A percentile compares a stretch with the other conserved stretches of the same genome.
These are phyloP conservation scores for Oemleria cerasiformis DNA, from an alignment of 306 rosid species.

Conservation along the genomic window DNA sequence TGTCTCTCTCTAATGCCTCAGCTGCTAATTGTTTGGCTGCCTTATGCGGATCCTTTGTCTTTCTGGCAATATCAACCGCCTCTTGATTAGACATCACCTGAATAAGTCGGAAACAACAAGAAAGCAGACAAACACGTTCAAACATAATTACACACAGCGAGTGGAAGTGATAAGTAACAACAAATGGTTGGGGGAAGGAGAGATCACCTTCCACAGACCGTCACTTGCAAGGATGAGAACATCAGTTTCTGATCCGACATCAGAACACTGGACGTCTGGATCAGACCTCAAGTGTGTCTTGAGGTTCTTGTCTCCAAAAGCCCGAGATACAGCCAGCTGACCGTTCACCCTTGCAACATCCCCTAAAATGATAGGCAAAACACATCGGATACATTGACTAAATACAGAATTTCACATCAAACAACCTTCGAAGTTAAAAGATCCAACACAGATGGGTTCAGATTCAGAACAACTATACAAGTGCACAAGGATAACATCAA, in stretches of 20 bases:
- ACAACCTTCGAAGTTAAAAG: background rate
- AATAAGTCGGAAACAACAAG: slow-evolving; percentile 24
- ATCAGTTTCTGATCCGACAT: slow-evolving; percentile 45
- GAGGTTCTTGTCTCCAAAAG: slow-evolving; percentile 93
- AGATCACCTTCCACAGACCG: slow-evolving; percentile 88
- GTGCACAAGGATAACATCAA: no score
- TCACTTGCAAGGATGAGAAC: slow-evolving; percentile 80
- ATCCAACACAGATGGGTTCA: no score
- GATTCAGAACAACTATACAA: no score
- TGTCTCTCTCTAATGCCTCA: slow-evolving; percentile 76
- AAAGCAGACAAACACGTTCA: background rate
- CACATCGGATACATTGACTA: slow-evolving; percentile 2
- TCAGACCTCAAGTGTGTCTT: slow-evolving; percentile 86
- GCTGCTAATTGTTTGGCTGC: slow-evolving; percentile 77
- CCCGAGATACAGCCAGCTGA: slow-evolving; percentile 92
- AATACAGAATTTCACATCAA: slow-evolving; percentile 1
- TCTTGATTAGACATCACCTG: slow-evolving; percentile 92
- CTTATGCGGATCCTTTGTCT: slow-evolving; percentile 57
- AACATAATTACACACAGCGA: background rate
- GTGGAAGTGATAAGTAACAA: background rate
- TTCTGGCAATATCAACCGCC: slow-evolving; percentile 79
- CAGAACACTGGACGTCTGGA: slow-evolving; percentile 48
- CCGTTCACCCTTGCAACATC: slow-evolving; percentile 95
- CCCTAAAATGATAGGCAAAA: slow-evolving; percentile 36
- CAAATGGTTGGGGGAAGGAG: background rate